Base-by-base conservation (phyloP, 2,329 filamentous ascomycete genomes). In the Penicillium brasilianum region DNA sequence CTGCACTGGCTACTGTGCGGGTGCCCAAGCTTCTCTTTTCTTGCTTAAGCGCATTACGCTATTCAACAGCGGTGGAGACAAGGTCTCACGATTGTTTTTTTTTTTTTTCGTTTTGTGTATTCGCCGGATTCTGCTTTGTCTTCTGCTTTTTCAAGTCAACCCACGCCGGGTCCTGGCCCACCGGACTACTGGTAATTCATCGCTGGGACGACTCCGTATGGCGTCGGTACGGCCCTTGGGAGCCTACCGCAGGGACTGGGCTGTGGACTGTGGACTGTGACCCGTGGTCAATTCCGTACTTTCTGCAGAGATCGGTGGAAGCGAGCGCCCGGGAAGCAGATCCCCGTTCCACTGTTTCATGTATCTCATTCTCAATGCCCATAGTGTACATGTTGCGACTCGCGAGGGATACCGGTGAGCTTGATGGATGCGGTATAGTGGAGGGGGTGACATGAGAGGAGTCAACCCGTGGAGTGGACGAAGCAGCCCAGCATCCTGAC, bases 191-290 rank as follows among this genome's bases (percentile, higher is more conserved):
- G 32, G 49, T 55, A 52, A 51, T 57, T 34, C 55, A 55, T 62
- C 28, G 51, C 41, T 34, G 25, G 46, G 53, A 46, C 25, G 30
- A 43, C 50, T 63, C 58, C 59, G 65, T 64, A 61, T 52, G 16
- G 16, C 46, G 43, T 63, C 61, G 62, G 66, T 66, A 67, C 63
- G 64, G 66, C 55, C 66, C 66, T 66, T 59, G 43, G 32, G 16
- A 61, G 39, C 48, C 52, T 28, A 34, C 51, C 50, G 32, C 52
- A 55, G 25, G 54, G 20, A 55, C 46, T 13, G 54, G 20, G 52
- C 46, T 13, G 22, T 28, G 32, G 18, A 22, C 30, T 28, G n/a
- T 51, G 28, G 25, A 34, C 30, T 36, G 18, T 36, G 34, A 22
- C 37, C 49, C 10, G n/a, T 28, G 34, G 36, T 22, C 49, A 52